Conservation (phyloP, 768 basidiomycete species). For the Mycena rosella region DNA sequence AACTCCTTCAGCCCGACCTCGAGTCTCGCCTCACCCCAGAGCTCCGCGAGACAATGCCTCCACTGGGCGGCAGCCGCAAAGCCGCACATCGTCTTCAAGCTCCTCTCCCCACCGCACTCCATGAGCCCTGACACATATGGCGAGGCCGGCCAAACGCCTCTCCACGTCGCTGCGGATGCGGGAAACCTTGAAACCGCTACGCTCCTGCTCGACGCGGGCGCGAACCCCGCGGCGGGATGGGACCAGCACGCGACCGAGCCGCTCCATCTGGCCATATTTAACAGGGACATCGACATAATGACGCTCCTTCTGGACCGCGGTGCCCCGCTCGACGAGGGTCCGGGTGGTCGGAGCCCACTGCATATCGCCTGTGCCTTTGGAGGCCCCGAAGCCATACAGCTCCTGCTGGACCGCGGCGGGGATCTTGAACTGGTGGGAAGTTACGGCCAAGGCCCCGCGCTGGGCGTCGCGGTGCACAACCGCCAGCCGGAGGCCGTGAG, state of each 20-base stretch:
- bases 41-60: background rate
- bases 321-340: constrained; percentile 11
- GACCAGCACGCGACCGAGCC: too few relatives aligned
- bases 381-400: background rate
- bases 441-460: too few relatives aligned
- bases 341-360: background rate
- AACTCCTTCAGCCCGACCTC: background rate
- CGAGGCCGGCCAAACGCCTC: background rate
- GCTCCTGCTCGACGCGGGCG: constrained; percentile 19
- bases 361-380: constrained; percentile 1
- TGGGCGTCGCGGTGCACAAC: too few relatives aligned
- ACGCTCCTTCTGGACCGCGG: constrained; percentile 13
- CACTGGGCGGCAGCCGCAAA: constrained; percentile 2
- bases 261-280: background rate
- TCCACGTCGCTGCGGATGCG: constrained; percentile 6
- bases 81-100: background rate
- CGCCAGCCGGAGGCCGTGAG: too few relatives aligned
- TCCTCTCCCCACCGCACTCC: constrained; percentile 14
- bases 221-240: too few relatives aligned
- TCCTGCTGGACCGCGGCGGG: constrained; percentile 4
- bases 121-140: background rate
- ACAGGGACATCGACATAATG: background rate
- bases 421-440: too few relatives aligned
- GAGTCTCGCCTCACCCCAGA: background rate
- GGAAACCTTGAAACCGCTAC: constrained; percentile 4